A percentile compares a stretch with the other conserved stretches of the same genome.
Conservation (phyloP, 495 filamentous ascomycete genomes). For the Durotheca rogersii region DNA sequence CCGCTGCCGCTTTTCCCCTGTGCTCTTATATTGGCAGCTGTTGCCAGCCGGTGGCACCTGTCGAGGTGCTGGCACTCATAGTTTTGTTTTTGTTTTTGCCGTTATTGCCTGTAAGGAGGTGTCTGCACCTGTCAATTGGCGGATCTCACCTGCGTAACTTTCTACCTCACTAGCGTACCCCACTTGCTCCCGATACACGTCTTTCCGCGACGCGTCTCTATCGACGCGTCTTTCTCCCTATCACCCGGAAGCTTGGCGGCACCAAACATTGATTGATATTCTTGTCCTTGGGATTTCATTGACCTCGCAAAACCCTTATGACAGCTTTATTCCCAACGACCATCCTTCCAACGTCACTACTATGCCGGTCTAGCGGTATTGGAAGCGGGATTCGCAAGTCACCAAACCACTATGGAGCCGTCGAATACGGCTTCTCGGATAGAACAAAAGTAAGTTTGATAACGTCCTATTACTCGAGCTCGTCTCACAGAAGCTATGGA, state of each 20-base stretch:
- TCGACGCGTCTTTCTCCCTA: slow-evolving; percentile 27
- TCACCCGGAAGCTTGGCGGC: background rate
- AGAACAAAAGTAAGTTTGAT: slow-evolving; percentile 8
- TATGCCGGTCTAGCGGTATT: too few species aligned
- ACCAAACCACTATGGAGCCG: slow-evolving; percentile 6
- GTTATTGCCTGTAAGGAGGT: too few species aligned
- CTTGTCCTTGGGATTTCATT: background rate
- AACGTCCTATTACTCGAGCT: background rate
- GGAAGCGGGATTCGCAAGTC: too few species aligned
- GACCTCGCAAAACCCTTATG: too few species aligned
- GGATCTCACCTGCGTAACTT: slow-evolving; percentile 8
- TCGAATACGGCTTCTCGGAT: background rate
- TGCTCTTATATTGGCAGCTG: too few species aligned
- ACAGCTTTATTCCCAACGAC: too few species aligned
- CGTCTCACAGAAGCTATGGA: slow-evolving; percentile 1
- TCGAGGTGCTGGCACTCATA: too few species aligned
- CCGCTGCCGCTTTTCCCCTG: too few species aligned
- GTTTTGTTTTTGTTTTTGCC: too few species aligned
- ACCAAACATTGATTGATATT: background rate
- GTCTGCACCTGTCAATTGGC: slow-evolving; percentile 4
- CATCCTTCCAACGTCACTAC: too few species aligned
- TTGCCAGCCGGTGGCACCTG: too few species aligned
- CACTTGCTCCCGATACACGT: slow-evolving; percentile 27
- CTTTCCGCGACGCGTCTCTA: slow-evolving; percentile 30
- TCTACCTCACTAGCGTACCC: too few species aligned